Percentiles rank a stretch among this genome's conserved stretches.
These are phyloP conservation scores for Debaryomyces coudertii DNA, from an alignment of 1,139 yeast species.

Conservation along the genomic window DNA sequence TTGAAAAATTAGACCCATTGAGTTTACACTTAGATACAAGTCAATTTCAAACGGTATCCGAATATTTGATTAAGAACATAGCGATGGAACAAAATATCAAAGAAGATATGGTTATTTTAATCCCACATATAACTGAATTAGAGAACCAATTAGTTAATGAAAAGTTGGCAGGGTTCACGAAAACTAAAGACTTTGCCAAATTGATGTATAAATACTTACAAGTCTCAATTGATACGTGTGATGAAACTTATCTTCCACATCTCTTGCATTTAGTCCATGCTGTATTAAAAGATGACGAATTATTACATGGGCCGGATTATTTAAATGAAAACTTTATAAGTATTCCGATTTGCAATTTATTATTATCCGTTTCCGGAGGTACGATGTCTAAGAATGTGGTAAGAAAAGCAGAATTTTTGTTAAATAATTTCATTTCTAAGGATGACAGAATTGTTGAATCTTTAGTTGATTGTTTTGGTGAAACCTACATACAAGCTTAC, in stretches of 20 bases:
- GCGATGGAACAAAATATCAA: conserved; percentile 33
- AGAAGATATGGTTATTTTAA: conserved; percentile 46
- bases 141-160: conserved; percentile 42
- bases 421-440: conserved; percentile 52
- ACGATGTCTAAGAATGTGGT: conserved; percentile 52
- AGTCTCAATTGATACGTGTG: conserved; percentile 51
- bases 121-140: conserved; percentile 35
- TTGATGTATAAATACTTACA: conserved; percentile 59
- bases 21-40: conserved; percentile 38
- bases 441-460: conserved; percentile 54
- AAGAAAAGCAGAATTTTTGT: conserved; percentile 57
- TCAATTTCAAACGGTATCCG: conserved; percentile 38
- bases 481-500: conserved; percentile 49
- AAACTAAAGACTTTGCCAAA: conserved; percentile 56
- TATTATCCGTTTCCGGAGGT: conserved; percentile 54
- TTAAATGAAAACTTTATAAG: conserved; percentile 51
- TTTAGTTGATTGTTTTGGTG: conserved; percentile 60
- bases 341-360: conserved; percentile 58
- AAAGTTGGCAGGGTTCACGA: conserved; percentile 54
- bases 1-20: conserved; percentile 40
- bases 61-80: conserved; percentile 31
- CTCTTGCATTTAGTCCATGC: conserved; percentile 72
- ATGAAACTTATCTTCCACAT: conserved; percentile 57
- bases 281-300: conserved; percentile 57
- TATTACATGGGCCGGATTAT: conserved; percentile 37